Conservation (phyloP, 2,329 filamentous ascomycete species). For the Nigrospora osmanthi region DNA sequence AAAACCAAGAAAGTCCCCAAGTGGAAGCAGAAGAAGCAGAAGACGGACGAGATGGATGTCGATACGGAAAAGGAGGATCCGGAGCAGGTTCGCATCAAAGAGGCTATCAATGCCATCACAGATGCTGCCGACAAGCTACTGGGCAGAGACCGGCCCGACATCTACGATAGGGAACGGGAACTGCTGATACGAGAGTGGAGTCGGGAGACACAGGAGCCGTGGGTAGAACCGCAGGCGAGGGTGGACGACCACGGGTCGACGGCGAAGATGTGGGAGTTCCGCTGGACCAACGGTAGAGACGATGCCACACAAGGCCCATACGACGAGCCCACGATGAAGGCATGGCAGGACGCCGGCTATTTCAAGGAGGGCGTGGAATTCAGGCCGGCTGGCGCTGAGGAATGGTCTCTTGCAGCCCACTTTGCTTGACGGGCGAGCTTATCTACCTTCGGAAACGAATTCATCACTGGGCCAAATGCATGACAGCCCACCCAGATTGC, state of each 20-base stretch:
- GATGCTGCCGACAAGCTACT: slow-evolving; percentile 84
- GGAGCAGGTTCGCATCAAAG: slow-evolving; percentile 60
- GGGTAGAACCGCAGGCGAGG: slow-evolving; percentile 44
- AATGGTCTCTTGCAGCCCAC: slow-evolving; percentile 35
- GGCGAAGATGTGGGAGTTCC: slow-evolving; percentile 71
- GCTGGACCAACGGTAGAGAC: slow-evolving; percentile 85
- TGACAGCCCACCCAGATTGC: too few species aligned
- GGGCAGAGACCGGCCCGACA: slow-evolving; percentile 74
- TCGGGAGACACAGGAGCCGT: slow-evolving; percentile 80
- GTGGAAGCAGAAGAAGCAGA: slow-evolving; percentile 64
- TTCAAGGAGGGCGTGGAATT: slow-evolving; percentile 88
- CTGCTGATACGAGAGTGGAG: slow-evolving; percentile 74
- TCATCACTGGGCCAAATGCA: too few species aligned
- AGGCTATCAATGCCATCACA: slow-evolving; percentile 74
- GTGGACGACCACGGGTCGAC: slow-evolving; percentile 8
- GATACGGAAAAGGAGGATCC: slow-evolving; percentile 57
- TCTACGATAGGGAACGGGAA: slow-evolving; percentile 87
- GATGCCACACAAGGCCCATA: slow-evolving; percentile 81
- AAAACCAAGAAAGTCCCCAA: slow-evolving; percentile 53
- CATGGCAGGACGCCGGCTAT: slow-evolving; percentile 88
- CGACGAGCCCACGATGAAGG: slow-evolving; percentile 75
- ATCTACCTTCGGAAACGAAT: too few species aligned
- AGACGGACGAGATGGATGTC: slow-evolving; percentile 63
- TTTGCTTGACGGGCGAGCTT: too few species aligned
- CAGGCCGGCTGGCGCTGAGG: slow-evolving; percentile 45